Base-by-base conservation (phyloP, 2,329 filamentous ascomycete genomes). In the Talaromyces islandicus region DNA sequence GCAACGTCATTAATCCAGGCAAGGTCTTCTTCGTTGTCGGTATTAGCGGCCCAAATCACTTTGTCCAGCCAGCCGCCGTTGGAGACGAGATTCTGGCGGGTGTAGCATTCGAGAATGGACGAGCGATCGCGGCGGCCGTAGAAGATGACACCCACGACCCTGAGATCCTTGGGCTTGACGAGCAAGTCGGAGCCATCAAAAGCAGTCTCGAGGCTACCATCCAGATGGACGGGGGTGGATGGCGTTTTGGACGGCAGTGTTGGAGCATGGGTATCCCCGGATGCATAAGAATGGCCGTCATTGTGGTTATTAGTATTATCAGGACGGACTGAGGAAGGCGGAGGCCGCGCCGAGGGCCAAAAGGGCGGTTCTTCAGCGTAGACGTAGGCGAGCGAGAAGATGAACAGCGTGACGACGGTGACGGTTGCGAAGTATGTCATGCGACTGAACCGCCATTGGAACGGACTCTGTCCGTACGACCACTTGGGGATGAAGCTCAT, bases 91-190 rank as follows among this genome's bases (percentile, higher is more conserved):
- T 61, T 61, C 10, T 61, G 57, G 7, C 50, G 55, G 24, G 57
- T 12, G 24, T 61, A 61, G 32, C 59, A 61, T 51, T 61, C 59
- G 38, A 61, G 59, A 29, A 61, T 35, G 21, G 59, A 61, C 2
- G 59, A 51, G 56, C 59, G 59, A 41, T 61, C 59, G 24, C 59
- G 59, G 24, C 59, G 59, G 17, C 59, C 59, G 52, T 61, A 61
- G n/a, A 61, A 61, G 12, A 61, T 27, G 10, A 61, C 59, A 14
- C 56, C 59, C 17, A 61, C 59, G 11, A 61, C 56, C 21, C 59
- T 56, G 3, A 61, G 17, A 14, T 52, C 59, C 9, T 57, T 52
- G 32, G 59, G 59, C 25, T 61, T 61, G n/a, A 54, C 30, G 7
- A 61, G 59, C 48, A 29, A 29, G 25, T 29, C 25, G 48, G 48